Percentiles rank a stretch among this genome's conserved stretches.
phyloP scores from a whole-genome alignment of 768 basidiomycete genomes.

The Agaricus blazei region DNA sequence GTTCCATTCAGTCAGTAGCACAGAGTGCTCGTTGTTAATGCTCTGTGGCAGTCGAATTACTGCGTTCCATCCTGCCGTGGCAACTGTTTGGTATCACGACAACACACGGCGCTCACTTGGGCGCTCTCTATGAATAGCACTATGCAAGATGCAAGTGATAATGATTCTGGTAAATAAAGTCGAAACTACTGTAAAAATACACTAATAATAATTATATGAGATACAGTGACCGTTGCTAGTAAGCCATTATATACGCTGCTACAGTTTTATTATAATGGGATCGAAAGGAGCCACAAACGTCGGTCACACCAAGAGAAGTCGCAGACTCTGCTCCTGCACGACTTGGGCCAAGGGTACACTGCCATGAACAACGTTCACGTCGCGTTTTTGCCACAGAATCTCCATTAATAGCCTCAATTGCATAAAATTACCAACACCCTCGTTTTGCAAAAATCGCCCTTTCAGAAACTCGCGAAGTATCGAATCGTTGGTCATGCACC shows the following conservation, averaged over 20 bases:
- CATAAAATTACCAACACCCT: slow-evolving; percentile 54
- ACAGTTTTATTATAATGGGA: neutral
- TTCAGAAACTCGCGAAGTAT: slow-evolving; percentile 54
- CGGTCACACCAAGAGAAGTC: slow-evolving; percentile 46
- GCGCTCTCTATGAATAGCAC: slow-evolving; percentile 5
- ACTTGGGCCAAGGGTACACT: slow-evolving; percentile 53
- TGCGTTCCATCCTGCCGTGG: no score
- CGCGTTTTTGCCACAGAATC: slow-evolving; percentile 63
- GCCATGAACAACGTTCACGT: slow-evolving; percentile 27
- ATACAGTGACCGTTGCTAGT: slow-evolving; percentile 4
- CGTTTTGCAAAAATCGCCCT: slow-evolving; percentile 48
- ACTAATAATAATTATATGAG: slow-evolving; percentile 10
- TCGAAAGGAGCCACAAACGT: neutral
- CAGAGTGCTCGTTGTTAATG: neutral
- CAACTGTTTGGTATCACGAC: no score
- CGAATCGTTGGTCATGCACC: slow-evolving; percentile 66
- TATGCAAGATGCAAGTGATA: neutral
- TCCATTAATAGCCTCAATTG: slow-evolving; percentile 61
- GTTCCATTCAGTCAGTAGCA: neutral
- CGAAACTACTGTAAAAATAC: slow-evolving; percentile 8
- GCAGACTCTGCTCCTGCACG: slow-evolving; percentile 43
- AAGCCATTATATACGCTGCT: slow-evolving; percentile 5
- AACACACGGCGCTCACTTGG: slow-evolving; percentile 1
- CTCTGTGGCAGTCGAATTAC: neutral
- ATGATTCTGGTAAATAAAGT: slow-evolving; percentile 3